These are phyloP conservation scores for Cadophora sp. DNA, from an alignment of 2,329 filamentous ascomycete species.

Conservation along the genomic window DNA sequence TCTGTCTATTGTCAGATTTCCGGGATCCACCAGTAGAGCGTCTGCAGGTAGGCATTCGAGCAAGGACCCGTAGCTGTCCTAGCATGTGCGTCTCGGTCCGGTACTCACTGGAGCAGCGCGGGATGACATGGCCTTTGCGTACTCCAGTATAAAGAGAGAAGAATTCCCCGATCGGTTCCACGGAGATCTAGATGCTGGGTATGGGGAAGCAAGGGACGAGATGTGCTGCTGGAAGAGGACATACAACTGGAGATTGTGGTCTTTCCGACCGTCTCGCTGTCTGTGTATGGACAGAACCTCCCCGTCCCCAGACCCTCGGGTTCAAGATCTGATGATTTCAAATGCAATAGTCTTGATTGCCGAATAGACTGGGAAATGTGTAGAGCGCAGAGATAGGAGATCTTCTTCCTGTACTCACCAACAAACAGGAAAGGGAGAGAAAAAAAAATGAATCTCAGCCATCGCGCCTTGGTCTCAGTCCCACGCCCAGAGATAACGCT, in stretches of 20 bases:
- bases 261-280: background rate
- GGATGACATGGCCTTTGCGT: background rate
- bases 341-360: conserved; percentile 4
- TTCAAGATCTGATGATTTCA: background rate
- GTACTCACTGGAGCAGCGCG: background rate
- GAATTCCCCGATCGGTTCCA: conserved; percentile 22
- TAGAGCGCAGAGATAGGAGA: conserved; percentile 4
- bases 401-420: conserved; percentile 2
- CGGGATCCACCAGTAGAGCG: background rate
- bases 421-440: background rate
- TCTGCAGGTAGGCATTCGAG: background rate
- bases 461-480: conserved; percentile 10
- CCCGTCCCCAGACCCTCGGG: background rate
- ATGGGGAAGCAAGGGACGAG: background rate
- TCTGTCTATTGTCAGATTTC: conserved; percentile 7
- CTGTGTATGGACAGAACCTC: background rate
- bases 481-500: conserved; percentile 28
- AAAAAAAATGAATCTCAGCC: background rate
- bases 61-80: background rate
- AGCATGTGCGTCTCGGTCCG: background rate
- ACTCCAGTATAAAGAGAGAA: conserved; percentile 21
- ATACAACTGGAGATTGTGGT: background rate
- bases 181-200: conserved; percentile 22
- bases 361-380: background rate
- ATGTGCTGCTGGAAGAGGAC: background rate